A percentile compares a stretch with the other conserved stretches of the same genome.
These are phyloP conservation scores for Syzygium jambos DNA, from an alignment of 345 rosid species.

Conservation along the genomic window DNA sequence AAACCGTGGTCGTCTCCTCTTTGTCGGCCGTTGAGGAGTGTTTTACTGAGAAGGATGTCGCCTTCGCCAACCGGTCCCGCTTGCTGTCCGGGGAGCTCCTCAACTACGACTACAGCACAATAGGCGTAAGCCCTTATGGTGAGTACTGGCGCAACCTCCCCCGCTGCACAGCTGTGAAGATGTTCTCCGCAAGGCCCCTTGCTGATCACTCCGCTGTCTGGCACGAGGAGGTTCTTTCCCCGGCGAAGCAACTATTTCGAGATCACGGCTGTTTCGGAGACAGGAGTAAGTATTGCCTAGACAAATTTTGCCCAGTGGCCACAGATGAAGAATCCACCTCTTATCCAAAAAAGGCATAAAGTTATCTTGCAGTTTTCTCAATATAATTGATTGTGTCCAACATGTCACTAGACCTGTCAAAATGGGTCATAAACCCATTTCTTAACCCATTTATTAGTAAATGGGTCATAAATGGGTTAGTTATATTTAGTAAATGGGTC, in stretches of 20 bases:
- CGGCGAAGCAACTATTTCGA: not conserved
- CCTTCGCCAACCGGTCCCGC: slow-evolving; percentile 11
- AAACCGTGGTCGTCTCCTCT: slow-evolving; percentile 5
- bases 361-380: not conserved
- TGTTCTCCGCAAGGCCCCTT: slow-evolving; percentile 14
- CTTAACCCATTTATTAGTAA: no score
- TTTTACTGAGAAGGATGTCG: slow-evolving; percentile 12
- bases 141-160: slow-evolving; percentile 19
- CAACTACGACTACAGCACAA: slow-evolving; percentile 1
- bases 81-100: not conserved
- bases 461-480: no score
- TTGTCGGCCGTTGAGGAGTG: slow-evolving; percentile 8
- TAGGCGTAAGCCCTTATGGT: slow-evolving; percentile 7
- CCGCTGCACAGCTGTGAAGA: slow-evolving; percentile 11
- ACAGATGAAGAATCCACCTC: not conserved
- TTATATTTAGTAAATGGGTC: no score
- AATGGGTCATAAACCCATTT: no score
- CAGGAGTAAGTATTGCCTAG: not conserved
- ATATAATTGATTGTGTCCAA: not conserved
- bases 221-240: slow-evolving; percentile 1
- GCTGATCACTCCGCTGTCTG: not conserved
- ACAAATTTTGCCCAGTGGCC: not conserved
- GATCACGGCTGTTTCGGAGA: not conserved
- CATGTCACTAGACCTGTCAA: no score
- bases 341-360: not conserved